Conservation (phyloP, 148 eudicot species). For the Nepenthes mirabilis region DNA sequence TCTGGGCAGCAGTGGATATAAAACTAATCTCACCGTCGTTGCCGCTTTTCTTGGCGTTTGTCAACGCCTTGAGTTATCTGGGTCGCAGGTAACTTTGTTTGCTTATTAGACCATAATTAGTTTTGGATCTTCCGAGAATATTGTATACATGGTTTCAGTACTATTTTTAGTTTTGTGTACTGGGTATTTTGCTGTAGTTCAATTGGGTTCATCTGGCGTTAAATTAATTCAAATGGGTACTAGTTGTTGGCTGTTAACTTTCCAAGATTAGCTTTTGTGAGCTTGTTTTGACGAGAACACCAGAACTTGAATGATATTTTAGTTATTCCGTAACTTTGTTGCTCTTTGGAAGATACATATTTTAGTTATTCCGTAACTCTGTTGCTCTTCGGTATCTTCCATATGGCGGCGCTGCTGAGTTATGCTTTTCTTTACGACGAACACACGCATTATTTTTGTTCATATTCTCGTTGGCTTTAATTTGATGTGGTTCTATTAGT, state of each 20-base stretch:
- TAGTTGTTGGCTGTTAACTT: no score
- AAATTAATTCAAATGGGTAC: background rate
- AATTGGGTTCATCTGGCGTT: background rate
- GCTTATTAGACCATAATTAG: background rate
- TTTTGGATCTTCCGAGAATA: background rate
- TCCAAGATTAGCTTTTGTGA: no score
- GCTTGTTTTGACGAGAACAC: no score
- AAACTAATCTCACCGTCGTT: background rate
- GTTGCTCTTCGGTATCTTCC: no score
- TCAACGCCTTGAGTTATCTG: background rate
- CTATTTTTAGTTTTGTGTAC: background rate
- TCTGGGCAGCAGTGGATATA: background rate
- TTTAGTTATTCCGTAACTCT: no score
- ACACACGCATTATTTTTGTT: background rate
- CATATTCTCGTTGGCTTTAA: background rate
- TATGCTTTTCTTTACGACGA: no score
- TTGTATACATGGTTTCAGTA: background rate
- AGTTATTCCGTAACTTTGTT: no score
- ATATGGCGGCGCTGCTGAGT: no score
- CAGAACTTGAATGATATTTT: no score
- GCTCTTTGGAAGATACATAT: no score
- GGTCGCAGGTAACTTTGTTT: background rate
- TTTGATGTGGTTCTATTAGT: background rate
- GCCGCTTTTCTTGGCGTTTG: background rate
- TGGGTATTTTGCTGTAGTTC: background rate